Evolutionary conservation across 805 yeast genomes (phyloP), one percentile per base, ranked within the genome.

Genomic region (Schizosaccharomyces octosporus): DNA sequence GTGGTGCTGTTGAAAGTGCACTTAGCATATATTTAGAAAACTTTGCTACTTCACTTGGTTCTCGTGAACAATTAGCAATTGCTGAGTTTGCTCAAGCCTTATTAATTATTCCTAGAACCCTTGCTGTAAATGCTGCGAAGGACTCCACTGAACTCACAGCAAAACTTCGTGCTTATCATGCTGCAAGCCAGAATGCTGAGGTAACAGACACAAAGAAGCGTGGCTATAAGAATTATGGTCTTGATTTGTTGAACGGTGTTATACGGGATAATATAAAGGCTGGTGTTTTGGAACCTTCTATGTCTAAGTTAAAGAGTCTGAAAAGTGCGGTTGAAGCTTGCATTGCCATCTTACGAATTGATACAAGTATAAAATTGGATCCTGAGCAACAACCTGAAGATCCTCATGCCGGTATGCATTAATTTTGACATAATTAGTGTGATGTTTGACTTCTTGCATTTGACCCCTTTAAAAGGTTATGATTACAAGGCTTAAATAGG

Each of bases 1-100:
- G 99, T 66, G 99, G 99, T 64, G 94, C 95, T n/a, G 98, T 93
- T 43, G 99, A 93, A 74, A 79, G 95, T 61, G 97, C 97, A 2
- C 78, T 93, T 69, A 89, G 88, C 75, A 88, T 93, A 61, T 93
- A 87, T 72, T 77, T 93, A 71, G 98, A 93, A 73, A 90, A 87
- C 71, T 93, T 93, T 73, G 98, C 98, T 60, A 93, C 97, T 7
- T 57, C 48, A 9, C 48, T 60, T 62, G 97, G 97, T 2, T 87
- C 96, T 21, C 81, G 98, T 69, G 98, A 93, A 73, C 98, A 93
- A 72, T 79, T 93, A 68, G 97, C 98, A 19, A 93, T 93, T 74
- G 95, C 97, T 0, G 98, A 90, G 74, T 93, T 93, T 76, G 97
- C 98, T 45, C 79, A 79, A 65, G 89, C 97, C 0, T 76, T 93